These are phyloP conservation scores for Rhodamnia argentea DNA, from an alignment of 345 rosid species.

Conservation along the genomic window DNA sequence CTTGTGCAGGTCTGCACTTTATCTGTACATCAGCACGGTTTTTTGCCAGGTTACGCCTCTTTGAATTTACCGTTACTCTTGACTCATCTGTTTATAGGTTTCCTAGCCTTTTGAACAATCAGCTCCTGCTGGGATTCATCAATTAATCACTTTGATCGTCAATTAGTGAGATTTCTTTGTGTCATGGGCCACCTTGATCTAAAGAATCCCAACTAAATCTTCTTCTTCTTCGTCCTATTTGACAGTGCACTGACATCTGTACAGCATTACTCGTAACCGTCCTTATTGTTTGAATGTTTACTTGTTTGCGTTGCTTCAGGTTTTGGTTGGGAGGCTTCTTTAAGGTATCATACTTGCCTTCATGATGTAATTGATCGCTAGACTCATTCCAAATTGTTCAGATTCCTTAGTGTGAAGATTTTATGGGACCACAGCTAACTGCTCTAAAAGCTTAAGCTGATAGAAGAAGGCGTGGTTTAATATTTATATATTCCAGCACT, in stretches of 20 bases:
- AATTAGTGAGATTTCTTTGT: neutral
- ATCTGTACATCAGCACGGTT: constrained; percentile 47
- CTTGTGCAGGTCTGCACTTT: constrained; percentile 17
- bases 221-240: neutral
- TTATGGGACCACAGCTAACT: too few species aligned
- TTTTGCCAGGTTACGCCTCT: constrained; percentile 45
- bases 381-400: neutral
- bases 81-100: neutral
- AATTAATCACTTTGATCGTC: neutral
- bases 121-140: neutral
- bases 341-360: constrained; percentile 40
- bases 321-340: constrained; percentile 88
- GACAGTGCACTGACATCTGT: neutral
- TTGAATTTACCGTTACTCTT: neutral
- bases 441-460: too few species aligned
- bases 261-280: neutral
- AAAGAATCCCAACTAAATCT: neutral
- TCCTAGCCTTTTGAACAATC: neutral
- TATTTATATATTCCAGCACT: too few species aligned
- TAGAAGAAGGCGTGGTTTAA: too few species aligned
- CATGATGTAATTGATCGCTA: neutral
- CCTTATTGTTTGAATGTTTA: neutral
- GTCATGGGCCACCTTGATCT: neutral
- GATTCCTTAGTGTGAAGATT: neutral
- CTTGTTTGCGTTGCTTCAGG: constrained; percentile 21